Evolutionary conservation across 2,329 filamentous ascomycete species (phyloP).

Genomic region (Xylaria sp.): DNA sequence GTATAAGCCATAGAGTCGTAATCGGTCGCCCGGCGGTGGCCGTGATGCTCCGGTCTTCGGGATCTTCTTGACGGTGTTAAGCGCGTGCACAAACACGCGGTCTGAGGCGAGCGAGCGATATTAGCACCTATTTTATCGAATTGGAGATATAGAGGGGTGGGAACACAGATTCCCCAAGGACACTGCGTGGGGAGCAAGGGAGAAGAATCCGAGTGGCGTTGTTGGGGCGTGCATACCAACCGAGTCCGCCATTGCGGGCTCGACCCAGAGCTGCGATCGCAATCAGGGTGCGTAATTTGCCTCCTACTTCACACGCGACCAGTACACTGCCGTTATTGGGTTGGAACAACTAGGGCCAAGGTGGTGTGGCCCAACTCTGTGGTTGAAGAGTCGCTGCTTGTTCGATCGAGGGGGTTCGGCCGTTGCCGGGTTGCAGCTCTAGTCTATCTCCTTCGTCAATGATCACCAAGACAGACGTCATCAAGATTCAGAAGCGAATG

Average conservation of each 20-base stretch:
- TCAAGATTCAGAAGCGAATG: neutral
- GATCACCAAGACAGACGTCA: constrained; percentile 10
- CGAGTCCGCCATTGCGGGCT: constrained; percentile 55
- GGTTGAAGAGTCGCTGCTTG: neutral
- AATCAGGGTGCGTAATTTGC: constrained; percentile 6
- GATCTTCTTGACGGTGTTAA: constrained; percentile 98
- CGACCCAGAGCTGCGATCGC: constrained; percentile 23
- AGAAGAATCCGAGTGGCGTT: neutral
- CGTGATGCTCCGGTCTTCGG: constrained; percentile 89
- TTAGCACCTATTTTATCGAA: constrained; percentile 11
- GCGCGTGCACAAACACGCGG: constrained; percentile 97
- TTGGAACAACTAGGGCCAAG: neutral
- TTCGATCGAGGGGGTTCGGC: constrained; percentile 2
- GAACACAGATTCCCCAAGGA: neutral
- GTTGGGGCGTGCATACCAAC: constrained; percentile 48
- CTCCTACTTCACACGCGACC: neutral
- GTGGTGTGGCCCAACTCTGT: too few species aligned
- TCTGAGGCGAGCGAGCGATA: constrained; percentile 58
- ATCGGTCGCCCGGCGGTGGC: constrained; percentile 81
- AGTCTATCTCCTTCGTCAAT: too few species aligned
- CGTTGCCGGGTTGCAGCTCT: constrained; percentile 3
- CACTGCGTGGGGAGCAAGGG: neutral
- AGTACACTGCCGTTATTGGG: neutral
- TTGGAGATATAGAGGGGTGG: neutral
- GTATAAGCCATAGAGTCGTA: constrained; percentile 96